phyloP scores from a whole-genome alignment of 2,329 filamentous ascomycete species.

The Colletotrichum sp. region DNA sequence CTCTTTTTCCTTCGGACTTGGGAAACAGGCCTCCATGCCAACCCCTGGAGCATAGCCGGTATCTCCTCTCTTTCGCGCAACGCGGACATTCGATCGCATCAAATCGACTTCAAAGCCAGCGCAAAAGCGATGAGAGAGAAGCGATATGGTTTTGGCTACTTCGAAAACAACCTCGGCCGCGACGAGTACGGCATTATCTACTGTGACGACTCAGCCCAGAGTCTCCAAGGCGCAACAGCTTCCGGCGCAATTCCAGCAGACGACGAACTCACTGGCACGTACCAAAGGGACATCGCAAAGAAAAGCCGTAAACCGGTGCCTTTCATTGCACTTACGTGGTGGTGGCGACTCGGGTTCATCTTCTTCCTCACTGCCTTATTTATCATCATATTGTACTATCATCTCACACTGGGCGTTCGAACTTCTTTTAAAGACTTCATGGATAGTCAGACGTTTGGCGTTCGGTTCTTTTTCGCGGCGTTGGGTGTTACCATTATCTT shows the following conservation, averaged over 20 bases:
- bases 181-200: conserved; percentile 37
- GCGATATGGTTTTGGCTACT: conserved; percentile 34
- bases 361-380: conserved; percentile 37
- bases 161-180: conserved; percentile 23
- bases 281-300: background rate
- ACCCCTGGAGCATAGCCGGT: conserved; percentile 45
- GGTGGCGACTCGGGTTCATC: conserved; percentile 37
- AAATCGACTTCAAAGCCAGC: conserved; percentile 25
- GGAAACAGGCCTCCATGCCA: conserved; percentile 41
- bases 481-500: conserved; percentile 46
- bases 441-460: conserved; percentile 45
- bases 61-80: conserved; percentile 39
- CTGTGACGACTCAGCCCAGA: conserved; percentile 28
- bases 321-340: conserved; percentile 39
- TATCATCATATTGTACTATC: conserved; percentile 44
- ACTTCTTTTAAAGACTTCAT: conserved; percentile 36
- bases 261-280: background rate
- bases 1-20: conserved; percentile 33
- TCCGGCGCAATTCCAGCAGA: background rate
- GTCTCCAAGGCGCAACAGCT: background rate
- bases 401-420: conserved; percentile 27
- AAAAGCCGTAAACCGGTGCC: conserved; percentile 25
- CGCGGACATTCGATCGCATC: conserved; percentile 28
- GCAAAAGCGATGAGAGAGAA: conserved; percentile 25
- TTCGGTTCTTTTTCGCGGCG: conserved; percentile 46